Conservation (phyloP, 2,329 filamentous ascomycete species). For the Exophiala viscosa region DNA sequence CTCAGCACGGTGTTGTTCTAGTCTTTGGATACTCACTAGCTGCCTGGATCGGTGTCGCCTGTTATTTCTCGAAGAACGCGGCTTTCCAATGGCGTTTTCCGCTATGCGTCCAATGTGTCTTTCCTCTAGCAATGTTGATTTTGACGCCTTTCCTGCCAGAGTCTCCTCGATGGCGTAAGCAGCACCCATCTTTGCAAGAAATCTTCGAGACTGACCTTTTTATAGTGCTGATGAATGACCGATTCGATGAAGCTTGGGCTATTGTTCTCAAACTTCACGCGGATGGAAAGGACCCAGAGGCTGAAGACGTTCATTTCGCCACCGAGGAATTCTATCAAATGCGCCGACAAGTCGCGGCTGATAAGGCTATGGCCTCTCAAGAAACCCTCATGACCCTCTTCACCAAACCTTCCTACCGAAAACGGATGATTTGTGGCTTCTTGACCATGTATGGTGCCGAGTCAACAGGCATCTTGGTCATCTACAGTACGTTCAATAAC, state of each 20-base stretch:
- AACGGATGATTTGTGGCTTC: constrained; percentile 4
- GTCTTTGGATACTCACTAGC: constrained; percentile 47
- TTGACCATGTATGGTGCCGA: constrained; percentile 1
- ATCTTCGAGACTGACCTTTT: neutral
- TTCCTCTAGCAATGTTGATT: constrained; percentile 38
- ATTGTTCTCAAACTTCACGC: constrained; percentile 42
- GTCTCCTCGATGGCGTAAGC: constrained; percentile 48
- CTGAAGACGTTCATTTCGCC: neutral
- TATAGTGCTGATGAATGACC: constrained; percentile 39
- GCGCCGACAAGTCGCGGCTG: neutral
- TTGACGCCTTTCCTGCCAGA: constrained; percentile 41
- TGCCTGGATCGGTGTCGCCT: constrained; percentile 43
- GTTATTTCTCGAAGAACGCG: constrained; percentile 40
- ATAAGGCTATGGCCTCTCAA: neutral
- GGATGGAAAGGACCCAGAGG: constrained; percentile 3
- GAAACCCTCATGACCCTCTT: constrained; percentile 2
- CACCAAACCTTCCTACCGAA: constrained; percentile 3
- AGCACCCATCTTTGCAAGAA: neutral
- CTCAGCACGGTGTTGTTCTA: constrained; percentile 44
- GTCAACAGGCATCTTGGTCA: constrained; percentile 2
- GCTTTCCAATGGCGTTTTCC: constrained; percentile 48
- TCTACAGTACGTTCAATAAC: constrained; percentile 31
- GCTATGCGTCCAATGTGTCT: constrained; percentile 39
- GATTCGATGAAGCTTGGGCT: constrained; percentile 42
- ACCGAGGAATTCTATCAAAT: constrained; percentile 8